A percentile compares a stretch with the other conserved stretches of the same genome.
Evolutionary conservation across 139 green algal genomes (phyloP).

Genomic region (Monoraphidium neglectum): DNA sequence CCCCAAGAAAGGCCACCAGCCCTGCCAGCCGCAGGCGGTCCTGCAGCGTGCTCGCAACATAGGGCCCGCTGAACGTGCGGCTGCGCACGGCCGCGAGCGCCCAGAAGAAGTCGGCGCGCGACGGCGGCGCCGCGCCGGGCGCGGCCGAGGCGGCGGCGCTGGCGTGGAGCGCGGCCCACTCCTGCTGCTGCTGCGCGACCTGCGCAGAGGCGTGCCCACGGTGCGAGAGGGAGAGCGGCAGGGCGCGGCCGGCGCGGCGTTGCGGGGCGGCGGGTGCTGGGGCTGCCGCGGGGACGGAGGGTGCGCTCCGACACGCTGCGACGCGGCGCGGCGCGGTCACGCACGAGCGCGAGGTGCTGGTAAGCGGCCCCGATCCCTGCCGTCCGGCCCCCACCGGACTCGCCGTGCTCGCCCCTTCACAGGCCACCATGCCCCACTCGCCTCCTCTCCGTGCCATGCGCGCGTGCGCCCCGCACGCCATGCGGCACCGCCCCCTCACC

Average conservation of each 20-base stretch:
- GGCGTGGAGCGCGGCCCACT: constrained; percentile 65
- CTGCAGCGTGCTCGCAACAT: constrained; percentile 57
- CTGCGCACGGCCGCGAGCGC: constrained; percentile 76
- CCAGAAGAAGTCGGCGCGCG: constrained; percentile 58
- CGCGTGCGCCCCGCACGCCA: no score
- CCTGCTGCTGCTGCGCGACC: constrained; percentile 65
- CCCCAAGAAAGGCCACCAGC: constrained; percentile 40
- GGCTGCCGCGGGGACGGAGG: no score
- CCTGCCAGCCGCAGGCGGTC: constrained; percentile 39
- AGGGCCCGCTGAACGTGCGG: constrained; percentile 82
- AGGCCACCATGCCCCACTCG: no score
- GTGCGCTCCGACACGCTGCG: no score
- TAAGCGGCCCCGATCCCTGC: no score
- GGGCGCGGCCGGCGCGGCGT: neutral
- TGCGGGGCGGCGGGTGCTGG: no score
- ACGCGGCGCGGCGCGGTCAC: no score
- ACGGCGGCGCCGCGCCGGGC: constrained; percentile 6
- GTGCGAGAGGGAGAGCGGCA: neutral
- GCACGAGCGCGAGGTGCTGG: no score
- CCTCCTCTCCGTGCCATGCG: no score
- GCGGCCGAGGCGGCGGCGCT: constrained; percentile 20
- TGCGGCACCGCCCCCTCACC: constrained; percentile 23
- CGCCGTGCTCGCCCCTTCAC: no score
- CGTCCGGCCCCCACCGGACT: no score
- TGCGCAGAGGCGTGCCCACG: constrained; percentile 30